Evolutionary conservation across 1,139 yeast species (phyloP), one percentile per base, ranked within the genome.

Genomic region (Meyerozyma sp.): DNA sequence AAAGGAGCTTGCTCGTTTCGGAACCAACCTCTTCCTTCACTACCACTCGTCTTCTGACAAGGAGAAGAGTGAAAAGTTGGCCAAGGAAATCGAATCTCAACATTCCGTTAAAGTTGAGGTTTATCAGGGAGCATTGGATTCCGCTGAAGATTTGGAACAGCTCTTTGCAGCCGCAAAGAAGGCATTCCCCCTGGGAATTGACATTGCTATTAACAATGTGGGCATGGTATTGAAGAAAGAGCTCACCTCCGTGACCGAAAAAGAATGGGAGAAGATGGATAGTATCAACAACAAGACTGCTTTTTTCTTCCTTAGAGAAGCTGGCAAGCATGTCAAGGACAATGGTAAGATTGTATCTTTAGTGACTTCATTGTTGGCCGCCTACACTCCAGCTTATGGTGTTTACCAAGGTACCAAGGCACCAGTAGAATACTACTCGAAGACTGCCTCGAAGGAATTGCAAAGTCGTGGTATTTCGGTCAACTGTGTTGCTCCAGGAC

Each of bases 161-260:
- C 61, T 82, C 45, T 82, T 81, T 54, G 58, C 53, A 6, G 76
- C 78, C n/a, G 69, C 71, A 38, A 57, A 63, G 40, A 56, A 62
- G 38, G 69, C 75, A 45, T 73, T 72, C 42, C 78, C 78, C 21
- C 52, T 61, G n/a, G 68, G 70, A 10, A 66, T 79, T 50, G 85
- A 82, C 53, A 71, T 79, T 58, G 88, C 87, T 26, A 69, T 82
- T 51, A 81, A 81, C 65, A 81, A 79, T 50, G 82, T 81, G 32
- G 88, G 88, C 43, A 76, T 64, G 69, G 87, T 82, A 29, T 65
- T 82, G 59, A 81, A 82, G 68, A 82, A 82, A 55, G 77, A 81
- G 42, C 55, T 80, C 45, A 63, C 60, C 40, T 80, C 79, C 11
- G 63, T 73, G 44, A 49, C 76, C 16, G 75, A 77, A 48, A 68